Evolutionary conservation across 371 early-diverging fungal genomes (phyloP).

Genomic region (Mortierella sp.): DNA sequence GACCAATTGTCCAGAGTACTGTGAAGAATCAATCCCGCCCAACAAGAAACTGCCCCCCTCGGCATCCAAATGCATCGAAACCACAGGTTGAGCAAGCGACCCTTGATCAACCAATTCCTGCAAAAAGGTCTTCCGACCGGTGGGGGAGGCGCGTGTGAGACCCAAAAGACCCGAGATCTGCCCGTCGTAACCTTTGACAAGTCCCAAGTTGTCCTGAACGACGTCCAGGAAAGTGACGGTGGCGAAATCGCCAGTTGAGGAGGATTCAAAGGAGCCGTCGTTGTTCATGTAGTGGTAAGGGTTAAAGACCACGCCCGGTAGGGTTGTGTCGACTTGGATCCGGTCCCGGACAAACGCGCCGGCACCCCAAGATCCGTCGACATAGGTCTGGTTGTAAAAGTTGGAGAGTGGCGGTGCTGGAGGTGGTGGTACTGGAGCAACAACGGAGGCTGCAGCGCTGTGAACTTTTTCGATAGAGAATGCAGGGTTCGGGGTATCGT

Average conservation of each 20-base stretch:
- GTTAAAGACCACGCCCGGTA: background rate
- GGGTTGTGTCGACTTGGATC: conserved; percentile 27
- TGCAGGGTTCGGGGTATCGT: background rate
- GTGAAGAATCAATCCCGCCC: conserved; percentile 28
- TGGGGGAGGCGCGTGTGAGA: conserved; percentile 30
- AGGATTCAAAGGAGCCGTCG: background rate
- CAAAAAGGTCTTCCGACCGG: conserved; percentile 41
- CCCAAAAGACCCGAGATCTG: conserved; percentile 40
- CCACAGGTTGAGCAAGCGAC: conserved; percentile 19
- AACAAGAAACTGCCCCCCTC: conserved; percentile 30
- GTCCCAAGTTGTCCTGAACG: conserved; percentile 32
- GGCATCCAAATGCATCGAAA: conserved; percentile 32
- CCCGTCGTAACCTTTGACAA: conserved; percentile 26
- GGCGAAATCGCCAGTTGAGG: conserved; percentile 1
- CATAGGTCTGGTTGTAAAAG: conserved; percentile 42
- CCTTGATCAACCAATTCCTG: conserved; percentile 35
- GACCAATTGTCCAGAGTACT: conserved; percentile 19
- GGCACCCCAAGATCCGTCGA: conserved; percentile 45
- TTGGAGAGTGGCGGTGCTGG: background rate
- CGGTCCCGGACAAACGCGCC: conserved; percentile 41
- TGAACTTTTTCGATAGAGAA: background rate
- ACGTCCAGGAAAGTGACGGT: conserved; percentile 32
- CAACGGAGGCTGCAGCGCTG: background rate
- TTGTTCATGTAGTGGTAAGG: background rate
- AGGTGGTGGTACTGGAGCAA: background rate